phyloP scores from a whole-genome alignment of 208 protist genomes.

The Jaenimonas drosophilae region DNA sequence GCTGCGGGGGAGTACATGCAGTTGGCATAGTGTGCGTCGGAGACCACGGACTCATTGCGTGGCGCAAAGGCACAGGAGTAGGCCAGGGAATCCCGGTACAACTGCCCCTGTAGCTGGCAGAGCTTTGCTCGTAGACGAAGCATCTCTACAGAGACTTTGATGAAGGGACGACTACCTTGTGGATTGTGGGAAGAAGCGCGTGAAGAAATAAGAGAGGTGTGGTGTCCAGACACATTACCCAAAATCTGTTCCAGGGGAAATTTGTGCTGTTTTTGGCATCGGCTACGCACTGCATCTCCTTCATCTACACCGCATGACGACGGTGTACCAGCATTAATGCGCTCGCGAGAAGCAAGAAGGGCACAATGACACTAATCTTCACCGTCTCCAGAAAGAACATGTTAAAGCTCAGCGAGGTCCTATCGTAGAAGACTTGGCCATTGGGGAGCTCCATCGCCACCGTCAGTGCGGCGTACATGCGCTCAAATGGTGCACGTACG shows the following conservation, averaged over 20 bases:
- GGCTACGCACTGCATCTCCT: neutral
- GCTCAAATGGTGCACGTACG: slow-evolving; percentile 49
- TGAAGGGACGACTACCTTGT: too few relatives aligned
- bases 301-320: slow-evolving; percentile 34
- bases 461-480: slow-evolving; percentile 43
- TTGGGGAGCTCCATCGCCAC: slow-evolving; percentile 56
- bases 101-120: slow-evolving; percentile 34
- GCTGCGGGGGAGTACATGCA: slow-evolving; percentile 42
- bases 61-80: slow-evolving; percentile 43
- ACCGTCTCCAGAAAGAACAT: slow-evolving; percentile 75
- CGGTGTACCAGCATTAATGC: slow-evolving; percentile 56
- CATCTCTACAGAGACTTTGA: slow-evolving; percentile 11
- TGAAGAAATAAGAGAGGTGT: too few relatives aligned
- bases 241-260: too few relatives aligned
- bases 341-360: slow-evolving; percentile 40
- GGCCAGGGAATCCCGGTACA: slow-evolving; percentile 21
- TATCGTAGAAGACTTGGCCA: slow-evolving; percentile 69
- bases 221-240: too few relatives aligned
- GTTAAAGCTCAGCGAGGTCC: slow-evolving; percentile 69
- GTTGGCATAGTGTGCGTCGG: slow-evolving; percentile 25
- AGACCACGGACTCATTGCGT: slow-evolving; percentile 24
- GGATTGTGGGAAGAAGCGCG: too few relatives aligned
- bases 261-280: too few relatives aligned
- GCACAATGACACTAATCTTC: slow-evolving; percentile 71
- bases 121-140: slow-evolving; percentile 6